A percentile compares a stretch with the other conserved stretches of the same genome.
These are phyloP conservation scores for Pyracantha coccinea DNA, from an alignment of 331 rosid species.

Conservation along the genomic window DNA sequence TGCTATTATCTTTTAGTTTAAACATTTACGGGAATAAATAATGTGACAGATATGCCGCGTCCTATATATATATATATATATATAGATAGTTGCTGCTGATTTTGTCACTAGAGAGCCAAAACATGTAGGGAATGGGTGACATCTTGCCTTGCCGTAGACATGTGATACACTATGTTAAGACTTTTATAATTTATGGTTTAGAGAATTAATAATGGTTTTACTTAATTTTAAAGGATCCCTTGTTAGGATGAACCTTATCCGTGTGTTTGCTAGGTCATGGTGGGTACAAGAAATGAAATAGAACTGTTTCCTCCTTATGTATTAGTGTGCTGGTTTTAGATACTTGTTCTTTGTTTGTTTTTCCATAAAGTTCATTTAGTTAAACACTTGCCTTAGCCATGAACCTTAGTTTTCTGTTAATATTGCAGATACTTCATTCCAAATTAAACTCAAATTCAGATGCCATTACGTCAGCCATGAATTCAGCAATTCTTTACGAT, in stretches of 20 bases:
- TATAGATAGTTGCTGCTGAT: background rate
- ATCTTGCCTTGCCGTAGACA: background rate
- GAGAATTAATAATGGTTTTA: background rate
- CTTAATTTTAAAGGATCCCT: background rate
- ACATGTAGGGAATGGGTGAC: background rate
- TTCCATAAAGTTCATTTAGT: background rate
- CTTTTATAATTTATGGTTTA: background rate
- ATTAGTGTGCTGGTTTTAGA: background rate
- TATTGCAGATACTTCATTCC: conserved; percentile 66
- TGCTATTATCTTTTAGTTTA: background rate
- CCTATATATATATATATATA: background rate
- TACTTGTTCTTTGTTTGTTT: background rate
- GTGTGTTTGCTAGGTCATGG: background rate
- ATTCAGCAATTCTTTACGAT: conserved; percentile 68
- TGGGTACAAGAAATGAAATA: background rate
- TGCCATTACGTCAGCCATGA: conserved; percentile 25
- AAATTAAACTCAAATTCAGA: conserved; percentile 46
- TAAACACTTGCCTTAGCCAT: conserved; percentile 13
- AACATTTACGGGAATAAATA: background rate
- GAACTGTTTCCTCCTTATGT: background rate
- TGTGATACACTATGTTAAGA: background rate
- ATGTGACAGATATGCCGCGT: background rate
- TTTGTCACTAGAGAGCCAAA: background rate
- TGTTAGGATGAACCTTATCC: background rate
- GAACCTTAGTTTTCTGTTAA: conserved; percentile 12